Evolutionary conservation across 2,329 filamentous ascomycete species (phyloP), one percentile per base, ranked within the genome.

Genomic region (Basipetospora chlamydospora): DNA sequence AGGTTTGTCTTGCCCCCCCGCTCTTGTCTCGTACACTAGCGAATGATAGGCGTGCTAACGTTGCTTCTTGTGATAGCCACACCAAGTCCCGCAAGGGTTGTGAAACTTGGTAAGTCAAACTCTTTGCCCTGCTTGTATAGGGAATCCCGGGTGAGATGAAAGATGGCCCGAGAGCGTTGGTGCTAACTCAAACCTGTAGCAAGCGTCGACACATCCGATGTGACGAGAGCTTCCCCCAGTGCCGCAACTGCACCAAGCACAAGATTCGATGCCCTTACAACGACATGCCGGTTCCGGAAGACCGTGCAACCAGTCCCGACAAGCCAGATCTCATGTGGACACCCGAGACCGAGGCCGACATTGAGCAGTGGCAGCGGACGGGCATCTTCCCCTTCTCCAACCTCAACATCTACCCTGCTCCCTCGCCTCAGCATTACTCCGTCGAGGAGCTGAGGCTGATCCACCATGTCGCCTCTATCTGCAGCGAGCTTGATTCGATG

Each of bases 51-150:
- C 26, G 25, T 40, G 28, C 51, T 53, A 36, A 52, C 39, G 33
- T 39, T 32, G 1, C 8, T 30, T 41, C 16, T n/a, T n/a, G n/a
- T n/a, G n/a, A n/a, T 56, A 94, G 88, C 66, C 90, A 98, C 66
- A 98, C 90, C 56, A 98, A 98, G 67, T 96, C 88, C 51, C 80
- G 90, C 54, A 96, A 95, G 64, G 90, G 90, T 44, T 98, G 90
- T 70, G 88, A 92, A 52, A 94, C 86, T 43, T 98, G 90, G 65
- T 69, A 63, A 43, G 61, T 31, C 51, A n/a, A n/a, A n/a, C n/a
- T n/a, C 18, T 26, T 16, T 7, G 15, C 7, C 18, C 10, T 20
- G 8, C 15, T 32, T 26, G 26, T 30, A 20, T 25, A 36, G 30
- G 13, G 12, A 21, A 22, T 32, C 8, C 28, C 17, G 12, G n/a